Conservation (phyloP, 2,329 filamentous ascomycete genomes). For the Nigrospora sphaerica region DNA sequence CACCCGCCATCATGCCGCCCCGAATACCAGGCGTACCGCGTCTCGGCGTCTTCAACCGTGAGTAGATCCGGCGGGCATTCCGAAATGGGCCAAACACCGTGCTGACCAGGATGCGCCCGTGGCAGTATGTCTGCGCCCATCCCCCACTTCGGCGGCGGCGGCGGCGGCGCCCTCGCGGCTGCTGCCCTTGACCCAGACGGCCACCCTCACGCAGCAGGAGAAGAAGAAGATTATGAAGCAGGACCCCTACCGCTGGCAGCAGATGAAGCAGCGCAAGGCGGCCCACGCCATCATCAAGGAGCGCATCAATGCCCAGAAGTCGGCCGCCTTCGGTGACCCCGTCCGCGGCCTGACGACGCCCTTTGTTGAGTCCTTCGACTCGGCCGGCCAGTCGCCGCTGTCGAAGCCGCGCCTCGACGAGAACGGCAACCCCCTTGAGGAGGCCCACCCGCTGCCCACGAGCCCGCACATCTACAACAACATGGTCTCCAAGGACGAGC, state of each 20-base stretch:
- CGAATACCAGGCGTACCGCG: conserved; percentile 56
- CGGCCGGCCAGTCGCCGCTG: conserved; percentile 41
- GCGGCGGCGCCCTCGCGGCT: conserved; percentile 34
- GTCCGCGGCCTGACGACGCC: conserved; percentile 72
- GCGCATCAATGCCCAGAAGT: conserved; percentile 59
- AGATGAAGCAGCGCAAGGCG: conserved; percentile 75
- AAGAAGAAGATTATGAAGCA: conserved; percentile 60
- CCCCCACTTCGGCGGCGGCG: conserved; percentile 35
- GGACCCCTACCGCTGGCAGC: conserved; percentile 77
- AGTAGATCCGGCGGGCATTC: conserved; percentile 15
- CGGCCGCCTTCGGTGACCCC: conserved; percentile 64
- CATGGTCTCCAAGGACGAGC: conserved; percentile 60
- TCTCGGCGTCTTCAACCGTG: conserved; percentile 54
- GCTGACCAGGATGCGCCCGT: not conserved
- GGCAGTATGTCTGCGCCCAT: conserved; percentile 54
- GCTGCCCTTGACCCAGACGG: conserved; percentile 53
- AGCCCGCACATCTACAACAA: conserved; percentile 62
- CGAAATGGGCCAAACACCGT: conserved; percentile 3
- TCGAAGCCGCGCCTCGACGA: conserved; percentile 29
- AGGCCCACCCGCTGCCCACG: conserved; percentile 36
- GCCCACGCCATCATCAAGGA: conserved; percentile 72
- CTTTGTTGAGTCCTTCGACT: conserved; percentile 77
- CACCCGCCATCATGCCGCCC: conserved; percentile 52
- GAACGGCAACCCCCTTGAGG: conserved; percentile 31
- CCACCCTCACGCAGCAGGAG: conserved; percentile 55